Percentiles rank a stretch among this genome's conserved stretches.
Conservation (phyloP, 176 grass and related monocot genomes). For the Carex kokanica region DNA sequence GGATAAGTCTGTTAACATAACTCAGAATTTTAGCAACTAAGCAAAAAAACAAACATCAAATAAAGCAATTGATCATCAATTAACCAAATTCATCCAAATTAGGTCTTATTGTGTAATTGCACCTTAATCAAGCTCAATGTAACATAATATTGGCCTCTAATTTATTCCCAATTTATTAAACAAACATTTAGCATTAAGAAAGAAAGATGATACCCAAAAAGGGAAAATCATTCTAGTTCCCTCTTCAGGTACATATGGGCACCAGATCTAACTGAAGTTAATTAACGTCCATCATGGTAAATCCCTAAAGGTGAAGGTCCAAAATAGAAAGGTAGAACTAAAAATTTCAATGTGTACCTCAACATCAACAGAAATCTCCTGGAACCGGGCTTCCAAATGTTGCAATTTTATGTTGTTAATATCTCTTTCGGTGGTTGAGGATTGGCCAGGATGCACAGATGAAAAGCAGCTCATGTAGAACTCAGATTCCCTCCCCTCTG, state of each 20-base stretch:
- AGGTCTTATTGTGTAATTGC: neutral
- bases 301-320: neutral
- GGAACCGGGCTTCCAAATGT: conserved; percentile 76
- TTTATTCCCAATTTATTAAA: neutral
- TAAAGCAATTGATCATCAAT: neutral
- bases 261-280: neutral
- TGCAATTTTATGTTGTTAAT: conserved; percentile 53
- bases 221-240: conserved; percentile 9
- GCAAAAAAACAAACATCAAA: conserved; percentile 3
- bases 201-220: conserved; percentile 16
- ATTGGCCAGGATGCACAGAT: conserved; percentile 49
- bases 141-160: neutral
- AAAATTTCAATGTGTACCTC: conserved; percentile 45
- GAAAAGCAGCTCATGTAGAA: conserved; percentile 70
- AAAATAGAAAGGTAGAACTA: conserved; percentile 5
- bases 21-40: conserved; percentile 13
- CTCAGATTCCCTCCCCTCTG: conserved; percentile 47
- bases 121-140: neutral
- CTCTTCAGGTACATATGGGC: conserved; percentile 8
- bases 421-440: conserved; percentile 39
- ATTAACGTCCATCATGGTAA: conserved; percentile 5
- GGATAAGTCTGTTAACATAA: conserved; percentile 76
- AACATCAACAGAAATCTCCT: conserved; percentile 59
- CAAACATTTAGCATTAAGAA: conserved; percentile 31
- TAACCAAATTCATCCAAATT: conserved; percentile 12